Evolutionary conservation across 306 rosid genomes (phyloP).

Genomic region (Sicyos baderoa): DNA sequence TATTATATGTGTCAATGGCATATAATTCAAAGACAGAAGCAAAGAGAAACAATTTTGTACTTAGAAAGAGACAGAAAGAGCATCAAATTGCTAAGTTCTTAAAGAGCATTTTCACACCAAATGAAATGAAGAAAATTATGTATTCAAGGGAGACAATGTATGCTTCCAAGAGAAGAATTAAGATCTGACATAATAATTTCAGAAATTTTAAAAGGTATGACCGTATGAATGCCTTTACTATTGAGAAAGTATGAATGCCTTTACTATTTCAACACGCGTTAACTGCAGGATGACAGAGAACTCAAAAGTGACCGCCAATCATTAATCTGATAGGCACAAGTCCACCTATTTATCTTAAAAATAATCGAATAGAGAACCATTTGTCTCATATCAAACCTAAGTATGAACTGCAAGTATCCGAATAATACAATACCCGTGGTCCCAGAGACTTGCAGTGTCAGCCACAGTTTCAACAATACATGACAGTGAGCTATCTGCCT

Average conservation of each 20-base stretch:
- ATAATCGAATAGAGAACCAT: too few relatives aligned
- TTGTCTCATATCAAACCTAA: too few relatives aligned
- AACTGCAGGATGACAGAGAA: not conserved
- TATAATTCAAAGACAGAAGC: not conserved
- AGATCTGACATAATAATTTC: not conserved
- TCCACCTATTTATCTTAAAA: too few relatives aligned
- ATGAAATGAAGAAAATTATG: not conserved
- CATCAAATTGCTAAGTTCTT: not conserved
- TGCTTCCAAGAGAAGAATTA: constrained; percentile 8
- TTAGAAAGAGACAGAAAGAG: not conserved
- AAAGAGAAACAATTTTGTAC: not conserved
- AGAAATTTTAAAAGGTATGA: not conserved
- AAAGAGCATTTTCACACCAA: constrained; percentile 1
- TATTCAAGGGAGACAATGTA: not conserved
- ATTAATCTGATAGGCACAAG: not conserved
- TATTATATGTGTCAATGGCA: not conserved
- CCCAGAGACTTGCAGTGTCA: not conserved
- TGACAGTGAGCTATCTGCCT: constrained; percentile 10
- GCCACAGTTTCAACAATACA: constrained; percentile 5
- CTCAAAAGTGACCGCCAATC: constrained; percentile 1
- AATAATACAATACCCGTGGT: too few relatives aligned
- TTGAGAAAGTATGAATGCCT: not conserved
- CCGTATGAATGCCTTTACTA: not conserved
- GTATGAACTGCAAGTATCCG: too few relatives aligned
- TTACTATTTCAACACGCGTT: not conserved